Base-by-base conservation (phyloP, 768 basidiomycete species). In the Lactifluus subvellereus region DNA sequence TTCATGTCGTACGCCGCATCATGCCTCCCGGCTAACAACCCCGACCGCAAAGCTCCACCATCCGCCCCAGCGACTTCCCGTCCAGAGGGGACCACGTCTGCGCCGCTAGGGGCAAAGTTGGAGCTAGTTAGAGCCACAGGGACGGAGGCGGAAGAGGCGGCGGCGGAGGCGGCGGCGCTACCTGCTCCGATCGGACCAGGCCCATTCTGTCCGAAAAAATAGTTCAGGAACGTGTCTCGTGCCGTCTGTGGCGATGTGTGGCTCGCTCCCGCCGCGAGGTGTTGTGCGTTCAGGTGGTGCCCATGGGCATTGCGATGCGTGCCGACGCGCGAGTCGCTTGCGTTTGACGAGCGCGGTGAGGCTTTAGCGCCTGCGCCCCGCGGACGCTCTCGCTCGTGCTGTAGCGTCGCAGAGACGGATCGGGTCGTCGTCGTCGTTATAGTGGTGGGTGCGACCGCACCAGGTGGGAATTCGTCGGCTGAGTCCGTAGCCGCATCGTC, bases 1-100 rank as follows among this genome's bases (percentile, higher is more conserved):
- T 94, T 98, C 97, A 99, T 99, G 73, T 98, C 97, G 73, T 86
- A 98, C 52, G 91, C 94, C 59, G 94, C 89, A 68, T 94, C 91
- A 55, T 82, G 77, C 75, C 84, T 87, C 14, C 84, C 82, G 20
- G 83, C 83, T 82, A 89, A 80, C 32, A 90, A 71, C 4, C 89
- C 88, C 14, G 81, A 75, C 37, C 81, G 79, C 51, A 84, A 73
- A 38, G 76, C 67, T 4, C 47, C 47, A 16, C 75, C 71, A 54
- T 88, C 86, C 9, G 75, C 72, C 3, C 78, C 82, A 13, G 84
- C 85, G 42, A 88, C 68, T 66, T 91, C 89, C 54, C 87, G 75
- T 11, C 89, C 89, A 6, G 82, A 79, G 16, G 83, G 27, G 3
- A 27, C 80, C 43, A 70, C 58, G 7, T 52, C 64, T 53, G 67